These are phyloP conservation scores for Neofusicoccum cordaticola DNA, from an alignment of 2,329 filamentous ascomycete species.

Conservation along the genomic window DNA sequence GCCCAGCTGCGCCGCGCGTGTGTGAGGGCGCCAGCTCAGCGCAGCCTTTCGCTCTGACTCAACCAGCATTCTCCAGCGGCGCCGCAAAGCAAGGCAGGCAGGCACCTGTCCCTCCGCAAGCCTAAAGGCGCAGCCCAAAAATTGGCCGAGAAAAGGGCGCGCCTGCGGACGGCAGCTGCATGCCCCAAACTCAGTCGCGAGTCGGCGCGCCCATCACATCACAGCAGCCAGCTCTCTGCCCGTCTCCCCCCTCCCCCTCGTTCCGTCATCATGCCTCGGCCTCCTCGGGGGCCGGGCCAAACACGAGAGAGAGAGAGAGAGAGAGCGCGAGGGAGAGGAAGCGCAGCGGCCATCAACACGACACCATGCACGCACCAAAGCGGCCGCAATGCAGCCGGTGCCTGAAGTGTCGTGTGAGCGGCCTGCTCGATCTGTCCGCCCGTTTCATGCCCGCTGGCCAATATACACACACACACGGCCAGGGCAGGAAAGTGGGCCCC, in stretches of 20 bases:
- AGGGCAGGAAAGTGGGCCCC: neutral
- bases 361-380: neutral
- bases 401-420: constrained; percentile 11
- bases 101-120: too few species aligned
- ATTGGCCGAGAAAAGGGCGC: constrained; percentile 7
- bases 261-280: neutral
- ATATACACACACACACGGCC: neutral
- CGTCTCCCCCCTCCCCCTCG: too few species aligned
- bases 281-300: neutral
- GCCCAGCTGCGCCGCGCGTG: too few species aligned
- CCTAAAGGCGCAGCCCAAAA: neutral
- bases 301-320: neutral
- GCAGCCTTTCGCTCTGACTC: neutral
- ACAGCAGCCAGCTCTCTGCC: neutral
- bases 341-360: neutral
- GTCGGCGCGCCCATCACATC: neutral
- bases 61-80: neutral
- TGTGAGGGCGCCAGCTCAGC: neutral
- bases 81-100: neutral
- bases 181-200: neutral
- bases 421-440: neutral
- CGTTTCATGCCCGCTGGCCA: neutral
- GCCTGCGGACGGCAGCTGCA: neutral
- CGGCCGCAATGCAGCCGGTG: constrained; percentile 9
- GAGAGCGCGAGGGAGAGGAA: neutral